Percentiles rank a stretch among this genome's conserved stretches.
These are phyloP conservation scores for Syzygium malaccense DNA, from an alignment of 441 rosid species.

Conservation along the genomic window DNA sequence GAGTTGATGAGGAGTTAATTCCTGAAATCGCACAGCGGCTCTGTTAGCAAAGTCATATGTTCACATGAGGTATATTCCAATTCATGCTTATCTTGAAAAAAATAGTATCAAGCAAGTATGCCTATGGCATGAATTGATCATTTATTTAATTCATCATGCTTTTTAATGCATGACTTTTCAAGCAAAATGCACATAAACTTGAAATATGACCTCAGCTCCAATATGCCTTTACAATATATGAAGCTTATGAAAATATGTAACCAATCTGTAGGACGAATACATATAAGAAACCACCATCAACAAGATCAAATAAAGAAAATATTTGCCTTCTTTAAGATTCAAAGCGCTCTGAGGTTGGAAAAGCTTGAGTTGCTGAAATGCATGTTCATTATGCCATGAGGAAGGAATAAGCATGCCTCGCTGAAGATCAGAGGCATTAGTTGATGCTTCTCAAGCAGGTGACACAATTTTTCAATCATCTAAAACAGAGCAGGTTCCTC, in stretches of 20 bases:
- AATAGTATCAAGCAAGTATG: background rate
- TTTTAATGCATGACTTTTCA: background rate
- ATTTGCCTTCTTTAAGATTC: background rate
- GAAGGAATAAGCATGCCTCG: background rate
- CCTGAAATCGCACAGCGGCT: slow-evolving; percentile 30
- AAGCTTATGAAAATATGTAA: background rate
- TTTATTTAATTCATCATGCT: background rate
- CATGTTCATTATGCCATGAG: background rate
- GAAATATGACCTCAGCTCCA: background rate
- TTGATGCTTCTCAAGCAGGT: background rate
- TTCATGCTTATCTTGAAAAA: background rate
- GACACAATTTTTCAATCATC: background rate
- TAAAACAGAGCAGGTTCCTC: background rate
- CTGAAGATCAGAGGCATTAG: background rate
- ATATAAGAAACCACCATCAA: background rate
- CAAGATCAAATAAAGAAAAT: background rate
- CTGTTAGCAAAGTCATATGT: background rate
- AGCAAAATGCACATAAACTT: background rate
- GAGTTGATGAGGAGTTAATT: slow-evolving; percentile 79
- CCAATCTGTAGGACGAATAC: background rate
- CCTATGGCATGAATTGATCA: background rate
- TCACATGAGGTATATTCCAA: background rate
- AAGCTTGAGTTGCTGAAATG: background rate
- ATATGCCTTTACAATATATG: background rate
- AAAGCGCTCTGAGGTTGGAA: background rate